phyloP scores from a whole-genome alignment of 495 filamentous ascomycete species.

The Glarea lozoyensis region DNA sequence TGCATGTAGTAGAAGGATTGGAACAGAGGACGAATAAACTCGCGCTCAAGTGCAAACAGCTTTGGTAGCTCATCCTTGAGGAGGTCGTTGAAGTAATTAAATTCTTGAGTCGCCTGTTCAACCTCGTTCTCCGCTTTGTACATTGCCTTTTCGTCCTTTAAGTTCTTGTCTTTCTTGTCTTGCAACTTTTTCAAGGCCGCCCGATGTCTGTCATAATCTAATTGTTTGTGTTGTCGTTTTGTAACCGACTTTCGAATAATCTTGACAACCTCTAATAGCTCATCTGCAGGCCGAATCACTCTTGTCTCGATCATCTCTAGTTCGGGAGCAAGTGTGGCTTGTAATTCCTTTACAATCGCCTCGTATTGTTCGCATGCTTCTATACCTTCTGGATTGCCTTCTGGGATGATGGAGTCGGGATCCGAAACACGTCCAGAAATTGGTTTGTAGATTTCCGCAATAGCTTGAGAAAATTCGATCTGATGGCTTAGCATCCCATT shows the following conservation, averaged over 20 bases:
- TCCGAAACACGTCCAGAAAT: conserved; percentile 95
- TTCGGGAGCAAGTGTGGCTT: conserved; percentile 80
- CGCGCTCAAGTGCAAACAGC: conserved; percentile 82
- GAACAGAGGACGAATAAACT: conserved; percentile 96
- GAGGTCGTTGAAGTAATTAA: conserved; percentile 92
- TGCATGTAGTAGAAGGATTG: conserved; percentile 99
- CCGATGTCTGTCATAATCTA: conserved; percentile 88
- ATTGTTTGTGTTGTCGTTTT: conserved; percentile 95
- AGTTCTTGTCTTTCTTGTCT: conserved; percentile 91
- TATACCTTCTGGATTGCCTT: conserved; percentile 93
- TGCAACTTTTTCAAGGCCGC: conserved; percentile 83
- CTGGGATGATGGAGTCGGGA: conserved; percentile 67
- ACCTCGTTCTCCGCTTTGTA: conserved; percentile 93
- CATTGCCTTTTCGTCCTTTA: conserved; percentile 95
- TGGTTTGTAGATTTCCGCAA: conserved; percentile 94
- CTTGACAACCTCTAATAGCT: conserved; percentile 92
- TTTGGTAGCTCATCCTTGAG: conserved; percentile 93
- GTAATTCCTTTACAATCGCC: conserved; percentile 78
- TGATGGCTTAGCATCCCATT: conserved; percentile 97
- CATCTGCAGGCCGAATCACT: conserved; percentile 87
- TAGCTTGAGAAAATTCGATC: conserved; percentile 95
- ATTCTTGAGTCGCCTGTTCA: conserved; percentile 89
- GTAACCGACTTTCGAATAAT: conserved; percentile 76
- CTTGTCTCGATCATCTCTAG: conserved; percentile 95
- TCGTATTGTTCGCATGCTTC: conserved; percentile 95